Conservation (phyloP, 768 basidiomycete genomes). For the Leccinum broughii region DNA sequence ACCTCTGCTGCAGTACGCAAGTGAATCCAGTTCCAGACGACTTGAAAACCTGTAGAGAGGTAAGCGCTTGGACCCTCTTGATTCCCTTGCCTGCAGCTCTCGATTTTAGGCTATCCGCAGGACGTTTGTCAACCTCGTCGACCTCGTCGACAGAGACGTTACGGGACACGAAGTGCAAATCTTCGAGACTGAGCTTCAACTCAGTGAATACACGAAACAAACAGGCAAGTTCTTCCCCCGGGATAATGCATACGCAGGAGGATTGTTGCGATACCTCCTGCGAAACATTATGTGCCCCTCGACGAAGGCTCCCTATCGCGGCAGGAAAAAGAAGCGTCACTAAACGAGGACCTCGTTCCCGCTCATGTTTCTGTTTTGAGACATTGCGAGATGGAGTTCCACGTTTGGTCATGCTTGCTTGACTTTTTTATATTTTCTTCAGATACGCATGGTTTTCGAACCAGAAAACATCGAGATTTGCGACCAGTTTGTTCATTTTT, state of each 20-base stretch:
- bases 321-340: constrained; percentile 7
- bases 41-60: constrained; percentile 11
- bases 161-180: constrained; percentile 3
- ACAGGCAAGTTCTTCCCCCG: constrained; percentile 18
- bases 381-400: constrained; percentile 5
- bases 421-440: neutral
- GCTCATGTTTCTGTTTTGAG: neutral
- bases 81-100: too few species aligned
- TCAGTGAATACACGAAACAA: constrained; percentile 11
- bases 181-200: constrained; percentile 9
- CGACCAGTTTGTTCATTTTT: neutral
- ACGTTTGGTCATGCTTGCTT: neutral
- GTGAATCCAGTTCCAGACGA: constrained; percentile 11
- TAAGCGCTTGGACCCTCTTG: neutral
- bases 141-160: constrained; percentile 15
- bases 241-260: constrained; percentile 18
- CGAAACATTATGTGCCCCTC: constrained; percentile 15
- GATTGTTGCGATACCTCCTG: constrained; percentile 14
- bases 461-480: neutral
- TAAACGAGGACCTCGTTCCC: constrained; percentile 15
- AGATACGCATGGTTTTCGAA: neutral
- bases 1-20: constrained; percentile 4
- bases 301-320: neutral
- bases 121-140: constrained; percentile 17
- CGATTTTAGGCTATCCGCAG: constrained; percentile 2